Conservation (phyloP, 192 early-diverging fungal genomes). For the Physocladia obscura region DNA sequence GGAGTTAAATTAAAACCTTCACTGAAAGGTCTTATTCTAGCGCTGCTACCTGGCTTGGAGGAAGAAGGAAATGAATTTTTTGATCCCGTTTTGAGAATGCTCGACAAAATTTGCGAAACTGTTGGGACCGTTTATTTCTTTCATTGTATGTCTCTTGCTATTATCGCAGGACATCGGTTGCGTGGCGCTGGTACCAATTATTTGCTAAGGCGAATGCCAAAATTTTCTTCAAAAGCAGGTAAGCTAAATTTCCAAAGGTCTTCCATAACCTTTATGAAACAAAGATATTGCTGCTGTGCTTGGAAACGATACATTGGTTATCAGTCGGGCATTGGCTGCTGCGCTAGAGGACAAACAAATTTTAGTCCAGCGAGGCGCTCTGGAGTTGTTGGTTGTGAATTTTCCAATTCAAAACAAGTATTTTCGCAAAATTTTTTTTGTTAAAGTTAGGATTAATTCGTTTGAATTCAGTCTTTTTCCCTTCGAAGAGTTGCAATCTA, state of each 20-base stretch:
- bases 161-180: slow-evolving; percentile 68
- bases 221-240: slow-evolving; percentile 68
- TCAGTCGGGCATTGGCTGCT: slow-evolving; percentile 74
- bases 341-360: slow-evolving; percentile 70
- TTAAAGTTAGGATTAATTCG: no score
- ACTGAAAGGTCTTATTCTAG: slow-evolving; percentile 77
- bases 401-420: slow-evolving; percentile 64
- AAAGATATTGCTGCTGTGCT: slow-evolving; percentile 40
- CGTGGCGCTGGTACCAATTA: slow-evolving; percentile 77
- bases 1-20: slow-evolving; percentile 67
- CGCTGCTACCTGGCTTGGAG: slow-evolving; percentile 80
- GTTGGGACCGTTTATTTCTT: slow-evolving; percentile 81
- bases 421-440: not conserved
- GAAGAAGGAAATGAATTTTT: slow-evolving; percentile 86
- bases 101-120: slow-evolving; percentile 64
- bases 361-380: slow-evolving; percentile 78
- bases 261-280: not conserved
- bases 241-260: slow-evolving; percentile 20
- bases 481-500: no score
- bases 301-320: slow-evolving; percentile 54
- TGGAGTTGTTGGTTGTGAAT: slow-evolving; percentile 79
- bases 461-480: no score
- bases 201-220: slow-evolving; percentile 70
- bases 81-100: slow-evolving; percentile 63
- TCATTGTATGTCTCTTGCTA: slow-evolving; percentile 76